phyloP scores from a whole-genome alignment of 345 rosid genomes.

The Citrus glauca region DNA sequence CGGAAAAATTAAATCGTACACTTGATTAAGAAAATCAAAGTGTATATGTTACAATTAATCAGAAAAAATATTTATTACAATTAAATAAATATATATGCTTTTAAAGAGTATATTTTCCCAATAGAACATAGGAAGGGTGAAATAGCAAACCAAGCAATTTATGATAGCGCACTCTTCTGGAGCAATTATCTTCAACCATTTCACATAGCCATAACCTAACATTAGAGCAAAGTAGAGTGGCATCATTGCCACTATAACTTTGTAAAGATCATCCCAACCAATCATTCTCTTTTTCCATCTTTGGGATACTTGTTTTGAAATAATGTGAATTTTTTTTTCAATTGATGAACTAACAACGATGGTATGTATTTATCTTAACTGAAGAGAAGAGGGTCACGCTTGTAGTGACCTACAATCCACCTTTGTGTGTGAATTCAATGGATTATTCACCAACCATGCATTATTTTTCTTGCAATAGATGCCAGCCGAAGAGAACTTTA shows the following conservation, averaged over 20 bases:
- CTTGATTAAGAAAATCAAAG: too few species aligned
- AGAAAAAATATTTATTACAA: too few species aligned
- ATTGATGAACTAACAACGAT: background rate
- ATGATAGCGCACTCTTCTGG: constrained; percentile 79
- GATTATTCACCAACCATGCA: background rate
- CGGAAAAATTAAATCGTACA: too few species aligned
- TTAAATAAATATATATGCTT: too few species aligned
- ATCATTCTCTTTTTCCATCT: constrained; percentile 42
- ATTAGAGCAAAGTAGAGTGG: constrained; percentile 74
- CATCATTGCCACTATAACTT: constrained; percentile 68
- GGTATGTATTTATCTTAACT: background rate
- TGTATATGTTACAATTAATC: too few species aligned
- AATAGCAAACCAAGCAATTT: constrained; percentile 70
- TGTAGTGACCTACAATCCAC: background rate
- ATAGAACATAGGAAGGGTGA: constrained; percentile 62
- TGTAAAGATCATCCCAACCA: constrained; percentile 71
- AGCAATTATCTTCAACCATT: constrained; percentile 76
- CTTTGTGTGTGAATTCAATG: background rate
- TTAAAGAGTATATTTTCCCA: too few species aligned
- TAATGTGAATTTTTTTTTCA: background rate
- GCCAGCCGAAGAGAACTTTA: background rate
- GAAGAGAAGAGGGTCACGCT: background rate
- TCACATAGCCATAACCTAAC: constrained; percentile 80
- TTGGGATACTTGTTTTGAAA: background rate
- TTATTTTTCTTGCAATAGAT: background rate